Evolutionary conservation across 2,329 filamentous ascomycete species (phyloP).

Genomic region (Berkeleyomyces basicola): DNA sequence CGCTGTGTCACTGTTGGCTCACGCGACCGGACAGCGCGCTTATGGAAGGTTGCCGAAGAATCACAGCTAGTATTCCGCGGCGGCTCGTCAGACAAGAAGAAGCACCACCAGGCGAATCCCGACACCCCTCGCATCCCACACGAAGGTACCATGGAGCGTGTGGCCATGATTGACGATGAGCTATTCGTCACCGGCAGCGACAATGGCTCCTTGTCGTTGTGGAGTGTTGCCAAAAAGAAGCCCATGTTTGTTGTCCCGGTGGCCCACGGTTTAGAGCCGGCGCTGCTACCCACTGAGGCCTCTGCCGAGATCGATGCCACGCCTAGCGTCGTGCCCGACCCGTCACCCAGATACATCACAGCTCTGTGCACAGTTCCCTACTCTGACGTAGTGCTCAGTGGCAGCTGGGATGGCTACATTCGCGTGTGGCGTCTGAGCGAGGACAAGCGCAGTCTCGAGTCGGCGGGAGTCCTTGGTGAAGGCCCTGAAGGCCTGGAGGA

Average conservation of each 20-base stretch:
- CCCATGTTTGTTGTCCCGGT: conserved; percentile 62
- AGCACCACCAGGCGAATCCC: conserved; percentile 17
- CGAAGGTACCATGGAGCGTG: conserved; percentile 79
- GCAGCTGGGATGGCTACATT: conserved; percentile 85
- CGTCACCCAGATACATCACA: conserved; percentile 76
- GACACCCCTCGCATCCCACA: conserved; percentile 33
- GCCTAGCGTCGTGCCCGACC: conserved; percentile 40
- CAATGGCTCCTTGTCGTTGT: conserved; percentile 72
- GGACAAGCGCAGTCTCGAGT: conserved; percentile 65
- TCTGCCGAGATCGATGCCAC: conserved; percentile 56
- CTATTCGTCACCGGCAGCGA: conserved; percentile 89
- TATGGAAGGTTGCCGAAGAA: conserved; percentile 96
- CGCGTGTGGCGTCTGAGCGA: conserved; percentile 71
- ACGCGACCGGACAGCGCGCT: conserved; percentile 72
- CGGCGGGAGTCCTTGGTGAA: conserved; percentile 43
- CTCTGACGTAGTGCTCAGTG: conserved; percentile 75
- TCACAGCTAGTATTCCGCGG: conserved; percentile 90
- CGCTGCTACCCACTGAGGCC: conserved; percentile 48
- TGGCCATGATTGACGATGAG: conserved; percentile 76
- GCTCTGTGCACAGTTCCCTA: conserved; percentile 75
- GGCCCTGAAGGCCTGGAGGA: conserved; percentile 16
- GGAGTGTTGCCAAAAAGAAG: conserved; percentile 90
- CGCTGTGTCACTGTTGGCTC: conserved; percentile 82
- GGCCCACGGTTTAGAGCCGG: conserved; percentile 71
- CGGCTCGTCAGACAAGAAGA: conserved; percentile 46